phyloP scores from a whole-genome alignment of 2,329 filamentous ascomycete genomes.

The Juglanconis oblonga region DNA sequence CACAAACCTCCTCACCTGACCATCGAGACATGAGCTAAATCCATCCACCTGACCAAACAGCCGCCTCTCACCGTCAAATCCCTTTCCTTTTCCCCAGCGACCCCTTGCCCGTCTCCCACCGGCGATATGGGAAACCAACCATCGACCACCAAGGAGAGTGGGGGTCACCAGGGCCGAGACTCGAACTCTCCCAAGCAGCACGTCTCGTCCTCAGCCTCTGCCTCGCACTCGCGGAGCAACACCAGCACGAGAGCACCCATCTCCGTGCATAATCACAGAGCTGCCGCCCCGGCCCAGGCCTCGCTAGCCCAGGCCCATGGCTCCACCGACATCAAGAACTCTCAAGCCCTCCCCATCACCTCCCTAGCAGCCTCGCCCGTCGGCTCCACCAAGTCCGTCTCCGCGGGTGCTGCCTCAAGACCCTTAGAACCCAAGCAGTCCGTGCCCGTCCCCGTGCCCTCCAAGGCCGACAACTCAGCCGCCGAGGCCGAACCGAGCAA shows the following conservation, averaged over 20 bases:
- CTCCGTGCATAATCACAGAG: constrained; percentile 53
- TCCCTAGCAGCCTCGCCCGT: constrained; percentile 44
- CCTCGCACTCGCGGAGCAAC: constrained; percentile 37
- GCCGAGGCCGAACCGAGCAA: constrained; percentile 27
- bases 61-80: neutral
- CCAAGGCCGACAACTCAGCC: neutral
- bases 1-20: constrained; percentile 9
- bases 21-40: constrained; percentile 10
- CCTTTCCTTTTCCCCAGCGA: constrained; percentile 2
- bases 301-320: constrained; percentile 60
- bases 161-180: neutral
- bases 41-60: constrained; percentile 4
- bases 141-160: constrained; percentile 33
- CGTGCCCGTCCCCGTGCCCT: neutral
- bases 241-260: constrained; percentile 46
- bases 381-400: constrained; percentile 24
- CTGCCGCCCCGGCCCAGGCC: constrained; percentile 58
- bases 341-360: constrained; percentile 44
- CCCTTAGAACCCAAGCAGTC: constrained; percentile 12
- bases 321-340: constrained; percentile 47
- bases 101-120: neutral
- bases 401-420: constrained; percentile 3
- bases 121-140: constrained; percentile 44
- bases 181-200: constrained; percentile 31
- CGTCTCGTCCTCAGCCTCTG: constrained; percentile 25